A percentile compares a stretch with the other conserved stretches of the same genome.
Conservation (phyloP, 2,329 filamentous ascomycete species). For the Domatiomyces catenatus region DNA sequence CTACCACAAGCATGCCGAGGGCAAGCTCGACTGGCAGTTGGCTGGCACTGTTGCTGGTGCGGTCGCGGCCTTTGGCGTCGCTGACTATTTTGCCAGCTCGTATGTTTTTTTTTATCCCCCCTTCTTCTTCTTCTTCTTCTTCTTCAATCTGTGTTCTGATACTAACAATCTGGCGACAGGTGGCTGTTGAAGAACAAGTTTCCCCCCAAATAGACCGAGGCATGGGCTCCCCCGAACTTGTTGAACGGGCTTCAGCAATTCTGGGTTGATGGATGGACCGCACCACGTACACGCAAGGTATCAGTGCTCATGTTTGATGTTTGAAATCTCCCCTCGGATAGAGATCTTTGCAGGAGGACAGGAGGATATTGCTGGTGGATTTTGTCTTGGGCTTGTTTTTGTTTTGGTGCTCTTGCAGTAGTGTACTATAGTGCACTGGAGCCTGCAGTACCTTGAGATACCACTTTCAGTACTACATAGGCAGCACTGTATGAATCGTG, state of each 20-base stretch:
- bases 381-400: background rate
- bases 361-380: background rate
- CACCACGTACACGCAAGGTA: background rate
- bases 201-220: conserved; percentile 27
- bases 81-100: conserved; percentile 37
- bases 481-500: background rate
- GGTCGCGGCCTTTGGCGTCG: conserved; percentile 29
- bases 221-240: too few relatives aligned
- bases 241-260: background rate
- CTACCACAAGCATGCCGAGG: conserved; percentile 31
- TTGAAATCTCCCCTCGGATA: background rate
- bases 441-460: background rate
- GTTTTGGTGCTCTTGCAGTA: background rate
- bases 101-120: too few relatives aligned
- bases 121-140: too few relatives aligned
- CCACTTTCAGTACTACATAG: background rate
- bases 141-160: too few relatives aligned
- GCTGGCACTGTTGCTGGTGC: conserved; percentile 29
- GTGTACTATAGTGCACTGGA: background rate
- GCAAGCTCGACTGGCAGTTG: conserved; percentile 32
- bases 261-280: background rate
- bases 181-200: conserved; percentile 38
- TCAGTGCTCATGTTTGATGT: background rate
- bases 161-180: conserved; percentile 19
- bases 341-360: background rate